phyloP scores from a whole-genome alignment of 179 eudicot species.

The Actinidia chinensis region DNA sequence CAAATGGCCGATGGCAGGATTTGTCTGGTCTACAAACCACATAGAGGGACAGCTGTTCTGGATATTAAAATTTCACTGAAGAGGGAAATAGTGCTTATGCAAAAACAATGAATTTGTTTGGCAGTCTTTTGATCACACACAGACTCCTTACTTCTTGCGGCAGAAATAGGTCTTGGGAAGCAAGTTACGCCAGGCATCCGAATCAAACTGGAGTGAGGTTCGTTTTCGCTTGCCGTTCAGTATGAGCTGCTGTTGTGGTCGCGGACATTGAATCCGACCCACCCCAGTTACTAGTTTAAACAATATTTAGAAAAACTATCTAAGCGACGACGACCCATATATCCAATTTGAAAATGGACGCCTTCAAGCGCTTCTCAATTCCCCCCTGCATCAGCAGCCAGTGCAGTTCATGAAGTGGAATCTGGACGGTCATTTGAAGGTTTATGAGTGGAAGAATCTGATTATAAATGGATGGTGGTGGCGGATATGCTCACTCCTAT shows the following conservation, averaged over 20 bases:
- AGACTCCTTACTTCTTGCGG: conserved; percentile 34
- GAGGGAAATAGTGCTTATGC: conserved; percentile 32
- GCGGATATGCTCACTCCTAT: conserved; percentile 25
- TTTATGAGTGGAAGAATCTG: conserved; percentile 25
- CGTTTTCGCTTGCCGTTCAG: not conserved
- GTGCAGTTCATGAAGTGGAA: conserved; percentile 33
- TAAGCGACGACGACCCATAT: not conserved
- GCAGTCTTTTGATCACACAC: conserved; percentile 43
- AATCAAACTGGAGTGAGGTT: conserved; percentile 23
- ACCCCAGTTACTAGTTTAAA: conserved; percentile 23
- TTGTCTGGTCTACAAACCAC: conserved; percentile 37
- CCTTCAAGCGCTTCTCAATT: not conserved
- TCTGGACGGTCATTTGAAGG: conserved; percentile 36
- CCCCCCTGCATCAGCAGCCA: conserved; percentile 12
- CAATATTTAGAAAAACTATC: too few relatives aligned
- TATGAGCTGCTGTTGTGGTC: conserved; percentile 21
- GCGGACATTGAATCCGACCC: too few relatives aligned
- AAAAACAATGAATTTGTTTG: conserved; percentile 18
- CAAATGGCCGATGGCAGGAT: conserved; percentile 22
- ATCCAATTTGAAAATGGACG: not conserved
- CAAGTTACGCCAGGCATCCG: conserved; percentile 33
- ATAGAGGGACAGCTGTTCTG: conserved; percentile 16
- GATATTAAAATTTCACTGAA: conserved; percentile 28
- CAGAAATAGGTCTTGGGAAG: conserved; percentile 27
- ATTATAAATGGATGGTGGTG: conserved; percentile 27